Conservation (phyloP, 106 monocot genomes). For the Platanthera zijinensis region DNA sequence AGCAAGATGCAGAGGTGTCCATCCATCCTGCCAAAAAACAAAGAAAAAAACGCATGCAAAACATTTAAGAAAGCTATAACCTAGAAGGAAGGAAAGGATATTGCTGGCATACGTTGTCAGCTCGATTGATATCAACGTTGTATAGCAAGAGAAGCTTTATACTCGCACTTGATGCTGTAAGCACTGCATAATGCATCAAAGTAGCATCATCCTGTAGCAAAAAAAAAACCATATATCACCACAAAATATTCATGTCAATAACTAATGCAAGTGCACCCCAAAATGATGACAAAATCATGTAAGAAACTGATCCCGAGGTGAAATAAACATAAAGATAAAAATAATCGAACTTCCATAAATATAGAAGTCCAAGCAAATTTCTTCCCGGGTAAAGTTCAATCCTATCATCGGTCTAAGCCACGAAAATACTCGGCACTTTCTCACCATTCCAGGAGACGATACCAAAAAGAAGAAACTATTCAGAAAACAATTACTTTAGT, state of each 20-base stretch:
- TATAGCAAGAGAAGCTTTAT: slow-evolving; percentile 89
- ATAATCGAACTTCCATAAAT: background rate
- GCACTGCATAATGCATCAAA: slow-evolving; percentile 90
- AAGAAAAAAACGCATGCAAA: background rate
- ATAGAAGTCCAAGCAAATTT: background rate
- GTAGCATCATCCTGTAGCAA: slow-evolving; percentile 87
- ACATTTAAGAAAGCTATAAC: slow-evolving; percentile 4
- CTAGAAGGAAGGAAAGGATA: background rate
- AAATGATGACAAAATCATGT: background rate
- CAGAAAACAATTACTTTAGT: too few species aligned
- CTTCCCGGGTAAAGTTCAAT: background rate
- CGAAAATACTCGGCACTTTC: too few species aligned
- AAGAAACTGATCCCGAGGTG: too few species aligned
- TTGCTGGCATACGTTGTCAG: slow-evolving; percentile 60
- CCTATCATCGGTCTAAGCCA: too few species aligned
- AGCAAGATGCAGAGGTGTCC: slow-evolving; percentile 98
- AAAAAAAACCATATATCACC: background rate
- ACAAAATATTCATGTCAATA: background rate
- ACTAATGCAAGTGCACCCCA: background rate
- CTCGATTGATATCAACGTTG: slow-evolving; percentile 79
- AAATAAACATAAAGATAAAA: background rate
- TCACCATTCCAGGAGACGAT: too few species aligned
- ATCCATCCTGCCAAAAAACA: slow-evolving; percentile 65
- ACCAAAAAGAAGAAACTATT: too few species aligned
- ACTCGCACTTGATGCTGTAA: slow-evolving; percentile 64